Conservation (phyloP, 2,329 filamentous ascomycete genomes). For the Pseudocercospora fijiensis region DNA sequence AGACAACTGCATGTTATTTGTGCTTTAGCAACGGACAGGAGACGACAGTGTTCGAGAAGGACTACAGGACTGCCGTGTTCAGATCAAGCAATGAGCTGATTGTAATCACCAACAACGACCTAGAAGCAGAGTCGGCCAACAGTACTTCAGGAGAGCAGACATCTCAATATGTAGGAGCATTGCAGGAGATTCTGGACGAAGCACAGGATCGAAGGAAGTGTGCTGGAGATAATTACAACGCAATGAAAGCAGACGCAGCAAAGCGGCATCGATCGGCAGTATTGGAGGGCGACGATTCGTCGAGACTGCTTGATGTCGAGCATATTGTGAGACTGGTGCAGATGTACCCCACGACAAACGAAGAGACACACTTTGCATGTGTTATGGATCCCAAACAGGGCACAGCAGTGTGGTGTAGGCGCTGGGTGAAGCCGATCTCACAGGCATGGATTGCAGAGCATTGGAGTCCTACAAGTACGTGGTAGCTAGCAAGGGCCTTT, state of each 20-base stretch:
- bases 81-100: constrained; percentile 54
- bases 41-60: constrained; percentile 57
- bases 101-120: constrained; percentile 58
- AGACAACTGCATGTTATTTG: constrained; percentile 58
- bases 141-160: constrained; percentile 6
- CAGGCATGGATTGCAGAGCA: constrained; percentile 26
- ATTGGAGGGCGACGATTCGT: constrained; percentile 17
- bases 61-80: constrained; percentile 48
- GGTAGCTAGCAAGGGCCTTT: constrained; percentile 4
- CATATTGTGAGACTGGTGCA: constrained; percentile 52
- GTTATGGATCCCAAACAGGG: constrained; percentile 54
- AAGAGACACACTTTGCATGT: constrained; percentile 58
- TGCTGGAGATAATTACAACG: constrained; percentile 35
- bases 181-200: constrained; percentile 38
- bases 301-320: constrained; percentile 35
- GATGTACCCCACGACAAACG: constrained; percentile 56
- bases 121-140: constrained; percentile 29
- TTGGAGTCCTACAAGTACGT: constrained; percentile 14
- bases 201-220: constrained; percentile 39
- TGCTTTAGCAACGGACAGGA: constrained; percentile 53
- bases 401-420: constrained; percentile 23
- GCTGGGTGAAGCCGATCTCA: constrained; percentile 26
- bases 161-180: constrained; percentile 14
- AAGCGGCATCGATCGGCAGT: constrained; percentile 1
- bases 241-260: constrained; percentile 12